Conservation (phyloP, 2,329 filamentous ascomycete genomes). For the Nannizziopsis barbatae region DNA sequence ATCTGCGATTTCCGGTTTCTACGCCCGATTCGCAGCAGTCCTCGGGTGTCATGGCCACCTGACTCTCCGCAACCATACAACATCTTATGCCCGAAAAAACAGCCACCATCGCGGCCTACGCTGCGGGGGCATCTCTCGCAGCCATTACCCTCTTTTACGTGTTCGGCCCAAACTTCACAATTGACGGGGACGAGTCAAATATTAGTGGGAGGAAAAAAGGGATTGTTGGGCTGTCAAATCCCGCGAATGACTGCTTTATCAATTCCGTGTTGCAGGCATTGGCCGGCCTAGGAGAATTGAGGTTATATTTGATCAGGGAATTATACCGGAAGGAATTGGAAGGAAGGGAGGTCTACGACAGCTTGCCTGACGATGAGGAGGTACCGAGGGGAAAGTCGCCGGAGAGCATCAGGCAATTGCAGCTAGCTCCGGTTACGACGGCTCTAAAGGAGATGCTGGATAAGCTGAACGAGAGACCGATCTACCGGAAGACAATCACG, state of each 20-base stretch:
- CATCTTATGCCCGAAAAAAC: slow-evolving; percentile 61
- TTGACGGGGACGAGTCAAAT: slow-evolving; percentile 63
- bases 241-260: slow-evolving; percentile 93
- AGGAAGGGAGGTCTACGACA: slow-evolving; percentile 61
- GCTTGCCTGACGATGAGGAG: slow-evolving; percentile 41
- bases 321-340: slow-evolving; percentile 74
- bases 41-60: not conserved
- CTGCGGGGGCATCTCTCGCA: slow-evolving; percentile 86
- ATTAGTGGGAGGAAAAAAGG: slow-evolving; percentile 62
- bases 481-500: slow-evolving; percentile 87
- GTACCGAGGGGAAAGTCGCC: slow-evolving; percentile 29
- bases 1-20: too few relatives aligned
- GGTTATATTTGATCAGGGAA: slow-evolving; percentile 85
- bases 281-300: slow-evolving; percentile 77
- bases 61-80: not conserved
- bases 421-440: slow-evolving; percentile 70
- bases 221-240: slow-evolving; percentile 78
- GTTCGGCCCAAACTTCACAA: slow-evolving; percentile 91
- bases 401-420: slow-evolving; percentile 49
- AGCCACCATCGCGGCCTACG: slow-evolving; percentile 78
- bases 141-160: slow-evolving; percentile 94
- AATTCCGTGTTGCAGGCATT: slow-evolving; percentile 92
- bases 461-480: slow-evolving; percentile 80
- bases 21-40: too few relatives aligned
- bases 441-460: slow-evolving; percentile 90